Evolutionary conservation across 331 rosid species (phyloP).

Genomic region (Quercus lobata): DNA sequence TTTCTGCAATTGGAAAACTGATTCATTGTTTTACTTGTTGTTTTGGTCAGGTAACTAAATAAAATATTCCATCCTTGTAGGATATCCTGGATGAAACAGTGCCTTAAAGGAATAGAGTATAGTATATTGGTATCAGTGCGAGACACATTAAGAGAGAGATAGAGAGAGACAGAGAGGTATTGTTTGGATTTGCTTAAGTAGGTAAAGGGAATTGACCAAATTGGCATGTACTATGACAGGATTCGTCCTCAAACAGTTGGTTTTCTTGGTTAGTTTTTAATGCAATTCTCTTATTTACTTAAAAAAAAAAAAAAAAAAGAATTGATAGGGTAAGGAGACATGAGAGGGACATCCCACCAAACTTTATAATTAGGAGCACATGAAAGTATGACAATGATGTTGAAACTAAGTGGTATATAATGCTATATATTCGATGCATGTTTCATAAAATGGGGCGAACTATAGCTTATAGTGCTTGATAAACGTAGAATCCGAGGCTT

Average conservation of each 20-base stretch:
- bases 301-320: neutral
- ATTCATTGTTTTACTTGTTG: neutral
- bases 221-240: too few relatives aligned
- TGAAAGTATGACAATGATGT: slow-evolving; percentile 26
- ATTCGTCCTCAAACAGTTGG: too few relatives aligned
- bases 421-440: slow-evolving; percentile 13
- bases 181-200: neutral
- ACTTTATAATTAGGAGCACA: slow-evolving; percentile 49
- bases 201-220: neutral
- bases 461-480: neutral
- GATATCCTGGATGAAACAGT: neutral
- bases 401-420: slow-evolving; percentile 21
- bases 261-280: too few relatives aligned
- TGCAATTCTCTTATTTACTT: too few relatives aligned
- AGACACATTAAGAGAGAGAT: neutral
- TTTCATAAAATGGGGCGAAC: slow-evolving; percentile 25
- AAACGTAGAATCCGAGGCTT: slow-evolving; percentile 55
- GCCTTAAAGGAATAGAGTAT: neutral
- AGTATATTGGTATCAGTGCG: too few relatives aligned
- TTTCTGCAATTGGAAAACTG: neutral
- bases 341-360: slow-evolving; percentile 51
- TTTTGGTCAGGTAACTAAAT: neutral
- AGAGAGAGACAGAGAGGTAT: neutral
- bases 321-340: neutral
- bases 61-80: neutral